Conservation (phyloP, 1,139 yeast genomes). For the Blastobotrys illinoisensis region DNA sequence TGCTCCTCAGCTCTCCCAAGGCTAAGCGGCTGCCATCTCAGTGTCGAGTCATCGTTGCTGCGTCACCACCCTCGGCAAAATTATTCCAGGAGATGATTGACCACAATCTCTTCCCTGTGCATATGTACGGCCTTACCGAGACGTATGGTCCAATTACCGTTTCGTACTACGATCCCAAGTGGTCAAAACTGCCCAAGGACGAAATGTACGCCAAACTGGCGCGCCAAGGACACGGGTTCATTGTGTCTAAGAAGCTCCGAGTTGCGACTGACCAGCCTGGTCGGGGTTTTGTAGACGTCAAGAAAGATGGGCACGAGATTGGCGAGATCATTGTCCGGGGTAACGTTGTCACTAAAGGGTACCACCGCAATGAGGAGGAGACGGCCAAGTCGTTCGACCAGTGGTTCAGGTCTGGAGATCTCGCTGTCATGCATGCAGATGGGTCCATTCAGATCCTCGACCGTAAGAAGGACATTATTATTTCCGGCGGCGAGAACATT, state of each 20-base stretch:
- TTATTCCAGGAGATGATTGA: constrained; percentile 34
- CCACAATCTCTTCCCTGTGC: constrained; percentile 38
- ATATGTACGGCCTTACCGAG: constrained; percentile 71
- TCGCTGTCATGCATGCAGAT: constrained; percentile 52
- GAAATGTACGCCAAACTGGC: constrained; percentile 29
- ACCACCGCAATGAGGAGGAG: constrained; percentile 53
- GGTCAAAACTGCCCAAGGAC: constrained; percentile 28
- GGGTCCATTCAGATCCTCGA: constrained; percentile 63
- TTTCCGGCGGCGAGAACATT: constrained; percentile 76
- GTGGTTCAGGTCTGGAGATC: constrained; percentile 79
- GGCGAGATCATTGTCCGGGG: constrained; percentile 37
- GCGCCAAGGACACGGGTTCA: constrained; percentile 34
- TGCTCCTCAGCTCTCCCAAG: constrained; percentile 31
- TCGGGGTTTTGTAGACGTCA: constrained; percentile 42
- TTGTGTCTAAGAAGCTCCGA: constrained; percentile 37
- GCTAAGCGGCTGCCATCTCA: constrained; percentile 28
- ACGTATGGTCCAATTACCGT: constrained; percentile 37
- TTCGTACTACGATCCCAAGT: constrained; percentile 31
- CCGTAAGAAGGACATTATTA: constrained; percentile 74
- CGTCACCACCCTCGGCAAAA: constrained; percentile 36
- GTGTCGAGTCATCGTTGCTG: constrained; percentile 36
- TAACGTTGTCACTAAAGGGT: constrained; percentile 51
- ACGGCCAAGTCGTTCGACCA: constrained; percentile 54
- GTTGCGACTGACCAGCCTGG: constrained; percentile 43
- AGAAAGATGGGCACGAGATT: constrained; percentile 34